Percentiles rank a stretch among this genome's conserved stretches.
Evolutionary conservation across 495 filamentous ascomycete genomes (phyloP).

Genomic region (Cairneyella variabilis): DNA sequence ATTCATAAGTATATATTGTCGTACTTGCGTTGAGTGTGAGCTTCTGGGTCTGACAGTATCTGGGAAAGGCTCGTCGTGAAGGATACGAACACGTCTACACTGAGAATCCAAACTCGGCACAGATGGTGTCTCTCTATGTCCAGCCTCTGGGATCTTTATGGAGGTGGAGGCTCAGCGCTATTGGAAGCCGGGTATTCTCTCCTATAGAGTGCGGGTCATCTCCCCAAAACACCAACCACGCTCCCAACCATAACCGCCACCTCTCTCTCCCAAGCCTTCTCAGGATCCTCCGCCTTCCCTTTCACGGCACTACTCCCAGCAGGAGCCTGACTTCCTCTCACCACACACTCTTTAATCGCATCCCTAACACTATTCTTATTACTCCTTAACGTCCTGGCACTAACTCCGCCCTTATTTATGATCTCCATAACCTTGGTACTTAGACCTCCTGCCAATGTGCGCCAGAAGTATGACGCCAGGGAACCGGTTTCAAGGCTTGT

Average conservation of each 20-base stretch:
- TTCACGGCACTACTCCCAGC: conserved; percentile 36
- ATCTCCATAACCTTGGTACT: conserved; percentile 79
- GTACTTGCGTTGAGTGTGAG: too few relatives aligned
- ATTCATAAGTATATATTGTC: too few relatives aligned
- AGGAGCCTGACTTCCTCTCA: conserved; percentile 60
- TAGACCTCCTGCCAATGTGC: conserved; percentile 75
- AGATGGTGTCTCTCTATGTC: too few relatives aligned
- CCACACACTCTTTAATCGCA: conserved; percentile 78
- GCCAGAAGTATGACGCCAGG: conserved; percentile 87
- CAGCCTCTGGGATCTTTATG: too few relatives aligned
- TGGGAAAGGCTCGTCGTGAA: too few relatives aligned
- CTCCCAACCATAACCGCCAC: conserved; percentile 92
- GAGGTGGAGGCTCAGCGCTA: too few relatives aligned
- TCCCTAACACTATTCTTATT: conserved; percentile 72
- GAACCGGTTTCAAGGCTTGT: conserved; percentile 81
- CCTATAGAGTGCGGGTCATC: too few relatives aligned
- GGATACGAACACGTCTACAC: too few relatives aligned
- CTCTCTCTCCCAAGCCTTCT: conserved; percentile 78
- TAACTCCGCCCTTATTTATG: conserved; percentile 71
- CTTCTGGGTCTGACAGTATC: too few relatives aligned
- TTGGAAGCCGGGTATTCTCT: too few relatives aligned
- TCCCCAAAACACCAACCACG: conserved; percentile 40
- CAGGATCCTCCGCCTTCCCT: conserved; percentile 39
- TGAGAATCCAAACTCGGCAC: too few relatives aligned
- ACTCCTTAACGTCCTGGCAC: conserved; percentile 71